Evolutionary conservation across 371 early-diverging fungal species (phyloP).

Genomic region (Antonospora locustae): DNA sequence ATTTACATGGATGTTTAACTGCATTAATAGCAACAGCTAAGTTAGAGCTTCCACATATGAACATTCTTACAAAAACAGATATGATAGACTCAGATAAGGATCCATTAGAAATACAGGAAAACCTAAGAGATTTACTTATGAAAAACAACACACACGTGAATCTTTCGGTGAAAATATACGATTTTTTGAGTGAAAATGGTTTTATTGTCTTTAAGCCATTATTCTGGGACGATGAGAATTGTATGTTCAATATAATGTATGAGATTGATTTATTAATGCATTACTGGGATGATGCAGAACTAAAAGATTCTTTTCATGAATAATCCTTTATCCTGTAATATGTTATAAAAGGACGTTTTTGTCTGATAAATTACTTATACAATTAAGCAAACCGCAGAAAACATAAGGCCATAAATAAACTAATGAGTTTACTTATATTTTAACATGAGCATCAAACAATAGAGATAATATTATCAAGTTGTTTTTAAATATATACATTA

Average conservation of each 20-base stretch:
- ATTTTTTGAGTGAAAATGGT: slow-evolving; percentile 62
- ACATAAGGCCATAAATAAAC: too few relatives aligned
- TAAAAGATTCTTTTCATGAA: too few relatives aligned
- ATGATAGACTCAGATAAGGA: slow-evolving; percentile 50
- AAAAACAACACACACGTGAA: neutral
- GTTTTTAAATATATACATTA: too few relatives aligned
- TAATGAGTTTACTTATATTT: too few relatives aligned
- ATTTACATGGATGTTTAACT: slow-evolving; percentile 68
- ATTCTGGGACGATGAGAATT: slow-evolving; percentile 79
- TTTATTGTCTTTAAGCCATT: slow-evolving; percentile 83
- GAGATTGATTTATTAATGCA: slow-evolving; percentile 82
- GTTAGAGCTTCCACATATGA: slow-evolving; percentile 79
- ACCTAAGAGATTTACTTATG: neutral
- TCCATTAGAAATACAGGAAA: neutral
- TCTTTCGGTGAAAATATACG: slow-evolving; percentile 5
- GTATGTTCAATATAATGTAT: slow-evolving; percentile 65
- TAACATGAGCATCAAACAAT: too few relatives aligned
- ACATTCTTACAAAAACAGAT: slow-evolving; percentile 91
- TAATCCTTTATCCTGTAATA: too few relatives aligned
- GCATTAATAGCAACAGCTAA: slow-evolving; percentile 77
- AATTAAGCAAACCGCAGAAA: too few relatives aligned
- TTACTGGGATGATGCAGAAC: slow-evolving; percentile 83
- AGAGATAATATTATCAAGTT: too few relatives aligned
- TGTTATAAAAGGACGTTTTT: too few relatives aligned
- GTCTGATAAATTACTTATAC: too few relatives aligned